Evolutionary conservation across 352 stramenopile species (phyloP), one percentile per base, ranked within the genome.

Genomic region (Blastocystis sp.): DNA sequence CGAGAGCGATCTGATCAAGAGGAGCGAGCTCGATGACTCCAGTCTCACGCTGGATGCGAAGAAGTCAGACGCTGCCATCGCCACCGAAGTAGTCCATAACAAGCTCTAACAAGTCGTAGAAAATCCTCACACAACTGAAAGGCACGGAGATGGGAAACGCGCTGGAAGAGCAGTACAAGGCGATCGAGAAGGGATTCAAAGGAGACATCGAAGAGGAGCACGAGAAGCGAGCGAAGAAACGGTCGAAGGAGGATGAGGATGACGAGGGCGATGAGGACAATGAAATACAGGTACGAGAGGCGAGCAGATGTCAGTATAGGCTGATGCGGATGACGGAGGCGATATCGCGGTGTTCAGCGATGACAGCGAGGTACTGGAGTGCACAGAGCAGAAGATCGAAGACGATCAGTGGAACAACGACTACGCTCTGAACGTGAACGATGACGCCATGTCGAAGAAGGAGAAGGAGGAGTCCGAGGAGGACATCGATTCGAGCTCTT

Each of bases 281-380:
- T 9, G 73, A 84, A n/a, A 23, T 61, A 26, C 50, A 66, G 29
- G 66, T 77, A 77, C 15, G 66, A 20, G 29, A 37, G 66, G 29
- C 18, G n/a, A 23, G 45, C 11, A 11, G 47, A n/a, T 68, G n/a
- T 39, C 4, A 45, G 20, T 34, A 55, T 68, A 64, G 50, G 50
- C 20, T 1, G 50, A 59, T n/a, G 50, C 29, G 45, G 55, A 84
- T 23, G 73, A 84, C 9, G 73, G 68, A 18, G 73, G 59, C 43
- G 73, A 84, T 43, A 37, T 29, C 39, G 73, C 73, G 1, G 53
- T 68, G 34, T 84, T 68, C 50, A 68, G 47, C 37, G 73, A 84
- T 45, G 73, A 84, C n/a, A 84, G 73, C 29, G 73, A 84, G 41
- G 43, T 66, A 13, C 47, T 69, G 37, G 73, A 68, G 50, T 68